Evolutionary conservation across 176 grass and related monocot species (phyloP), one percentile per base, ranked within the genome.

Genomic region (Carex parvula): DNA sequence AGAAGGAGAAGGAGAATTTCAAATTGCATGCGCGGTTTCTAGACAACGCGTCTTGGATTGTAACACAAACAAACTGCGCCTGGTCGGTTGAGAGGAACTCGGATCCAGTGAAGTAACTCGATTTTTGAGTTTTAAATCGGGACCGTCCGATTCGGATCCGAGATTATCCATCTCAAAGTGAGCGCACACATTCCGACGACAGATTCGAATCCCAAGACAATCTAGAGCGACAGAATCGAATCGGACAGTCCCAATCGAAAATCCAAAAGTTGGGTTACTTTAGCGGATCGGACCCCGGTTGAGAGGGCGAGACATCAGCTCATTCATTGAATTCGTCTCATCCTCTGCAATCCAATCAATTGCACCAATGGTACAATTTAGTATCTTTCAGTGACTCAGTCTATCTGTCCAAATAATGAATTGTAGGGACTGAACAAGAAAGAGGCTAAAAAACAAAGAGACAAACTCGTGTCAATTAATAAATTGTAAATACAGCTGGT

Each of bases 401-500:
- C 37, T 39, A 39, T 39, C 37, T 39, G 18, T 20, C 0, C 58
- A 18, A 21, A 64, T 29, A 64, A 32, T 64, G 24, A 67, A 68
- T 68, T 68, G 0, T 17, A 17, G 6, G 9, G 29, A 3, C 60
- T 0, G n/a, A 22, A 55, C 56, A 24, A 30, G 50, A 16, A 24
- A 30, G 50, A 16, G 44, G 11, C 29, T 16, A 76, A 70, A 76
- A 33, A 52, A 56, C 22, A 32, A 52, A 56, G 48, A 32, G 32
- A 21, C 1, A 71, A 7, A 71, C 11, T 57, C 24, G 24, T 57
- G 73, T 5, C 21, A 64, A 83, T 83, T 83, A 68, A 66, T 63
- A 83, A 66, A 64, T 66, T 53, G 26, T 21, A 24, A 66, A 54
- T 18, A 32, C 81, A 83, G 81, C 62, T 83, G 42, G n/a, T 83